Conservation (phyloP, 768 basidiomycete genomes). For the Rhodotorula paludigena region DNA sequence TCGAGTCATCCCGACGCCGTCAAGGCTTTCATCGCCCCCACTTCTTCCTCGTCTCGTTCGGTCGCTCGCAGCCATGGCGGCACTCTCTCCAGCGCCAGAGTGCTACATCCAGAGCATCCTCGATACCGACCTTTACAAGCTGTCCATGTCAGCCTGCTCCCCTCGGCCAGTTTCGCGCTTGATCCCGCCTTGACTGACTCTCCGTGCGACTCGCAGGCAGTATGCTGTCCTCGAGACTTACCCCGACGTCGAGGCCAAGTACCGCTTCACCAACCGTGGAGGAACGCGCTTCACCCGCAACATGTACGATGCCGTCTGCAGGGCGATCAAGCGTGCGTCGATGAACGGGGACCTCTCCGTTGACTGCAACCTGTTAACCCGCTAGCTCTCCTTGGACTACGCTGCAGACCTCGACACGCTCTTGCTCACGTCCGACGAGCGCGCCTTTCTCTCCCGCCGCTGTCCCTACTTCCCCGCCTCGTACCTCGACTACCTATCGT, state of each 20-base stretch:
- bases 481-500: conserved; percentile 70
- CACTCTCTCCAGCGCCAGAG: conserved; percentile 7
- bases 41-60: neutral
- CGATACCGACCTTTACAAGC: conserved; percentile 94
- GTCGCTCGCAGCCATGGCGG: neutral
- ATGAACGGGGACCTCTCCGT: too few species aligned
- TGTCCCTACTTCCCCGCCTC: conserved; percentile 69
- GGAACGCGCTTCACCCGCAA: conserved; percentile 40
- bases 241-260: neutral
- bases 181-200: conserved; percentile 50
- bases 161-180: too few species aligned
- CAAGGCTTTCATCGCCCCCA: neutral
- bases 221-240: neutral
- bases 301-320: conserved; percentile 60
- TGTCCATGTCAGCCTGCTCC: conserved; percentile 86
- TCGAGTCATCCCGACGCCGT: neutral
- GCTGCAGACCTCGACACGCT: conserved; percentile 66
- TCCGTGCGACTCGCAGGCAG: neutral
- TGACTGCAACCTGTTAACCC: too few species aligned
- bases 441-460: conserved; percentile 58
- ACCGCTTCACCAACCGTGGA: conserved; percentile 39
- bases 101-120: conserved; percentile 57
- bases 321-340: conserved; percentile 61
- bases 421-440: conserved; percentile 51
- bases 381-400: neutral